These are phyloP conservation scores for Hanseniaspora singularis DNA, from an alignment of 805 yeast species.

Conservation along the genomic window DNA sequence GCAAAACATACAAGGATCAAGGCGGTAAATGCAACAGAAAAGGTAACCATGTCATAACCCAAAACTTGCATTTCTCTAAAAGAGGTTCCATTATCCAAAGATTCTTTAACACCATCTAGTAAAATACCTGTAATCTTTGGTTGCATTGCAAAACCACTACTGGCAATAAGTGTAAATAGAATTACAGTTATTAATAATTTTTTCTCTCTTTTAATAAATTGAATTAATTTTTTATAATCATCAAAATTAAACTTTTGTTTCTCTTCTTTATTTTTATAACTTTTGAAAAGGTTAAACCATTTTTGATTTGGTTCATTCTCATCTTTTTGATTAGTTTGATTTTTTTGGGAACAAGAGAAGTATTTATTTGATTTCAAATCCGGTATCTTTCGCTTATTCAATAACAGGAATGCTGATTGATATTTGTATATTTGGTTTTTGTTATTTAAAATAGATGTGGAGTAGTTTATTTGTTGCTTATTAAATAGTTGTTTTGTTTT, in stretches of 20 bases:
- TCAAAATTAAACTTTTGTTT: slow-evolving; percentile 13
- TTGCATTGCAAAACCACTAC: slow-evolving; percentile 15
- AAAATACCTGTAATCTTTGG: slow-evolving; percentile 45
- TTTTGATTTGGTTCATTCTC: slow-evolving; percentile 13
- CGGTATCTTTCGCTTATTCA: background rate
- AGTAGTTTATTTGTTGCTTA: no score
- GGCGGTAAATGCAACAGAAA: slow-evolving; percentile 9
- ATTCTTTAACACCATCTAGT: slow-evolving; percentile 28
- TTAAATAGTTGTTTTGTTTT: no score
- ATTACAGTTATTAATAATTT: slow-evolving; percentile 9
- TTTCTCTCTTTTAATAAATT: slow-evolving; percentile 12
- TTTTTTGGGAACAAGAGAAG: background rate
- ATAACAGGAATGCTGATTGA: no score
- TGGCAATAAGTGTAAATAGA: slow-evolving; percentile 9
- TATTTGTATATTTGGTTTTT: no score
- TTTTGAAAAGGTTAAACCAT: slow-evolving; percentile 14
- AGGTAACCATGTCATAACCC: slow-evolving; percentile 5
- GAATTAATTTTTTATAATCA: slow-evolving; percentile 8
- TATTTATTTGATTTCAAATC: background rate
- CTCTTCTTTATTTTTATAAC: slow-evolving; percentile 1
- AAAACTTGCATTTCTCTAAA: slow-evolving; percentile 5
- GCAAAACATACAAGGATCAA: slow-evolving; percentile 43
- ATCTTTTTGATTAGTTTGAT: background rate
- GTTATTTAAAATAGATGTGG: no score
- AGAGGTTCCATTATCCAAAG: slow-evolving; percentile 5